Percentiles rank a stretch among this genome's conserved stretches.
These are phyloP conservation scores for Chlorella sp. DNA, from an alignment of 139 green algal genomes.

Conservation along the genomic window DNA sequence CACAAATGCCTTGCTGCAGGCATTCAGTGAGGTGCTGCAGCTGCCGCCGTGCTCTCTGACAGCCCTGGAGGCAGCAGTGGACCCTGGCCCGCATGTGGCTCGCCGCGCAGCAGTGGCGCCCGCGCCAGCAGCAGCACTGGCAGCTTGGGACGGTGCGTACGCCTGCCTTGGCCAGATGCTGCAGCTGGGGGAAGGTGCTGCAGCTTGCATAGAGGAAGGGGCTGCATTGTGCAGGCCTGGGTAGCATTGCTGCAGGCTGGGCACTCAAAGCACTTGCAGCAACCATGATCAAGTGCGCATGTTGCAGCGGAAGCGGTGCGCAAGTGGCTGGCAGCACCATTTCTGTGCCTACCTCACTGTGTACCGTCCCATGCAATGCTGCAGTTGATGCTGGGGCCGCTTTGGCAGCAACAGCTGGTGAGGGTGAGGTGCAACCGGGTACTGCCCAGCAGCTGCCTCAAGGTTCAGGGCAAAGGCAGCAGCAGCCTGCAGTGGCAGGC, in stretches of 20 bases:
- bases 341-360: neutral
- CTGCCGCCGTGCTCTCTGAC: conserved; percentile 74
- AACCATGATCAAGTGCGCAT: no score
- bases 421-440: neutral
- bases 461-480: neutral
- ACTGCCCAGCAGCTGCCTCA: neutral
- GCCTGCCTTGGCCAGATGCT: no score
- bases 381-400: no score
- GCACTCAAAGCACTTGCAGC: no score
- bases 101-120: neutral
- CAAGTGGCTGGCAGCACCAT: no score
- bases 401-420: neutral
- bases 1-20: conserved; percentile 34
- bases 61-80: conserved; percentile 78
- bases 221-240: no score
- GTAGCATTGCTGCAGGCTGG: no score
- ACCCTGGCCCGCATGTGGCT: conserved; percentile 58
- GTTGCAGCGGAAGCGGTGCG: no score
- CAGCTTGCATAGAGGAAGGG: neutral
- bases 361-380: neutral
- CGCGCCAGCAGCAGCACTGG: neutral
- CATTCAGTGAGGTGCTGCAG: conserved; percentile 71
- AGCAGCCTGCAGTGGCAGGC: neutral
- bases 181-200: neutral
- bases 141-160: neutral